Conservation (phyloP, 2,329 filamentous ascomycete genomes). For the Claviceps pusilla region DNA sequence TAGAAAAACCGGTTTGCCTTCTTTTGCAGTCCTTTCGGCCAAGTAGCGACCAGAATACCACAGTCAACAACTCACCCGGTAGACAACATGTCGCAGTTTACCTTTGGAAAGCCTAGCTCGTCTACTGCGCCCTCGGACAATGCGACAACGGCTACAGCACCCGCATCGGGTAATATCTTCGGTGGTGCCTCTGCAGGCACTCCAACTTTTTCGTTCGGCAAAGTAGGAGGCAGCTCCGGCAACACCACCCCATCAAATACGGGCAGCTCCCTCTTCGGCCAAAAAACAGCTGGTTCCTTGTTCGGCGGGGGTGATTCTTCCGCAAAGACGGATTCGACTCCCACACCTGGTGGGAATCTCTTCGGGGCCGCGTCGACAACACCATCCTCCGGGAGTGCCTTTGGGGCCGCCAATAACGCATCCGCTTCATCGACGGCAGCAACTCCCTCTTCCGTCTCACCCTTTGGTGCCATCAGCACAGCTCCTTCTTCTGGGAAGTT, state of each 20-base stretch:
- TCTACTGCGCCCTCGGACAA: slow-evolving; percentile 19
- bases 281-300: slow-evolving; percentile 15
- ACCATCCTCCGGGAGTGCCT: slow-evolving; percentile 8
- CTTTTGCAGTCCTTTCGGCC: neutral
- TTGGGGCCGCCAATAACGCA: slow-evolving; percentile 4
- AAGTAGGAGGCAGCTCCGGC: slow-evolving; percentile 11
- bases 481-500: slow-evolving; percentile 5
- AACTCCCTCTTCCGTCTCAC: slow-evolving; percentile 6
- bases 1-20: neutral
- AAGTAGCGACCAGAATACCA: neutral
- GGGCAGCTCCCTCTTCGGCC: slow-evolving; percentile 18
- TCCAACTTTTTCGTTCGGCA: slow-evolving; percentile 28
- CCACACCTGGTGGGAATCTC: slow-evolving; percentile 12
- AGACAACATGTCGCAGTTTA: slow-evolving; percentile 23
- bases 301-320: slow-evolving; percentile 13
- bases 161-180: slow-evolving; percentile 27
- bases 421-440: slow-evolving; percentile 7
- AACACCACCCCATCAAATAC: slow-evolving; percentile 16
- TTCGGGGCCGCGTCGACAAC: slow-evolving; percentile 15
- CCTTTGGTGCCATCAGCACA: slow-evolving; percentile 5
- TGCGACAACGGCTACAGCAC: slow-evolving; percentile 20
- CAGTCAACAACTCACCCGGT: neutral
- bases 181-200: slow-evolving; percentile 17
- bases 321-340: slow-evolving; percentile 15
- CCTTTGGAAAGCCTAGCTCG: slow-evolving; percentile 20